Base-by-base conservation (phyloP, 2,329 filamentous ascomycete species). In the Basipetospora sp. region DNA sequence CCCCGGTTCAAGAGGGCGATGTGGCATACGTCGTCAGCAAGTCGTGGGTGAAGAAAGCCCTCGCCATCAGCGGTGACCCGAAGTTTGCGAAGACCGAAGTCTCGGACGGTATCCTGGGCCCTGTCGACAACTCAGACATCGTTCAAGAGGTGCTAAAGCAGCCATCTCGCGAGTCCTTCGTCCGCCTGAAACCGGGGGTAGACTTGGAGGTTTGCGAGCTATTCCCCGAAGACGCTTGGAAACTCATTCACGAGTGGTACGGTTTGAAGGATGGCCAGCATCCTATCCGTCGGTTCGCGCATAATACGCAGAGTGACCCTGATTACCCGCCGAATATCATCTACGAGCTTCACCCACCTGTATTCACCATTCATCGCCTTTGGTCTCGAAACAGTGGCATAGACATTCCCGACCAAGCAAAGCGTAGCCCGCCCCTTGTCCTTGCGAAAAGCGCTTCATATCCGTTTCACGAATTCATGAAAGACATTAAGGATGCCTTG, bases 91-190 rank as follows among this genome's bases (percentile, higher is more conserved):
- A 68, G 43, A 67, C 71, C 42, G 80, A 81, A 44, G 60, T 66
- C n/a, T 53, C 65, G 9, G 69, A 77, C 41, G 69, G 74, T 4
- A 48, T 60, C 6, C 69, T 90, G 40, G 86, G 86, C 2, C 81
- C 83, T 0, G 71, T 96, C 22, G 85, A 94, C 62, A 94, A 94
- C 52, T 76, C 80, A 1, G 80, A 87, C 51, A 77, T 94, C 42
- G 74, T 87, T 36, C 63, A 77, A 42, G 68, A 77, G 44, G 64
- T 68, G 26, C 61, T 77, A 40, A 57, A 55, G 35, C 68, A 74
- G 41, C 58, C 64, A 8, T 53, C 54, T 14, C 62, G 60, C 31
- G 57, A 60, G 11, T 62, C 68, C 13, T 93, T 86, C 49, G 71
- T 88, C 22, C 77, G 81, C 3, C 65, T 96, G 31, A 80, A 77